Percentiles rank a stretch among this genome's conserved stretches.
Conservation (phyloP, 2,329 filamentous ascomycete genomes). For the Hypomyces perniciosus region DNA sequence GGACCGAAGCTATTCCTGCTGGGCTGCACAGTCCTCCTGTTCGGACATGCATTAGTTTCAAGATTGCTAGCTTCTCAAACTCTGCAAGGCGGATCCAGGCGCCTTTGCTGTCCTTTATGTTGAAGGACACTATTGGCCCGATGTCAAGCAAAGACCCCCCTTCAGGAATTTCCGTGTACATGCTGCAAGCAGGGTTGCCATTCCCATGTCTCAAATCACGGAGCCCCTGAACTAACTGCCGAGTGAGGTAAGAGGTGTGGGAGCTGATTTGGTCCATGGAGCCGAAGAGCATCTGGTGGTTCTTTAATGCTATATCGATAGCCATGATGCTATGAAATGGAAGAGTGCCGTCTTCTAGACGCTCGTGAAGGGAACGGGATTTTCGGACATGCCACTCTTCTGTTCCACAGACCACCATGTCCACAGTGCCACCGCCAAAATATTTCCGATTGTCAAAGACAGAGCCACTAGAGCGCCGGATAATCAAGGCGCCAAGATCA, state of each 20-base stretch:
- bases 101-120: slow-evolving; percentile 62
- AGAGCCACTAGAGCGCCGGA: slow-evolving; percentile 63
- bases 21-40: slow-evolving; percentile 91
- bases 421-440: slow-evolving; percentile 92
- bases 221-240: slow-evolving; percentile 54
- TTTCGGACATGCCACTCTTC: slow-evolving; percentile 82
- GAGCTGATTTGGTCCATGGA: slow-evolving; percentile 62
- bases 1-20: slow-evolving; percentile 68
- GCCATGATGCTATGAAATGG: slow-evolving; percentile 89
- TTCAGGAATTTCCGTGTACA: slow-evolving; percentile 48
- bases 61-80: slow-evolving; percentile 75
- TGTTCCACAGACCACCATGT: slow-evolving; percentile 73
- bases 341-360: slow-evolving; percentile 84
- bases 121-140: slow-evolving; percentile 80
- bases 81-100: slow-evolving; percentile 76
- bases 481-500: slow-evolving; percentile 77
- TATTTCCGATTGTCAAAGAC: slow-evolving; percentile 65
- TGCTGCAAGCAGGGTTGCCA: slow-evolving; percentile 53
- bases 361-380: slow-evolving; percentile 64
- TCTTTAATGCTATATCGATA: slow-evolving; percentile 64
- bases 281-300: slow-evolving; percentile 64
- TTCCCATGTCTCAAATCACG: slow-evolving; percentile 62
- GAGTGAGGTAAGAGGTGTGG: slow-evolving; percentile 64
- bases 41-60: slow-evolving; percentile 76
- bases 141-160: slow-evolving; percentile 33